Percentiles rank a stretch among this genome's conserved stretches.
Conservation (phyloP, 768 basidiomycete genomes). For the Pholiota microspora region DNA sequence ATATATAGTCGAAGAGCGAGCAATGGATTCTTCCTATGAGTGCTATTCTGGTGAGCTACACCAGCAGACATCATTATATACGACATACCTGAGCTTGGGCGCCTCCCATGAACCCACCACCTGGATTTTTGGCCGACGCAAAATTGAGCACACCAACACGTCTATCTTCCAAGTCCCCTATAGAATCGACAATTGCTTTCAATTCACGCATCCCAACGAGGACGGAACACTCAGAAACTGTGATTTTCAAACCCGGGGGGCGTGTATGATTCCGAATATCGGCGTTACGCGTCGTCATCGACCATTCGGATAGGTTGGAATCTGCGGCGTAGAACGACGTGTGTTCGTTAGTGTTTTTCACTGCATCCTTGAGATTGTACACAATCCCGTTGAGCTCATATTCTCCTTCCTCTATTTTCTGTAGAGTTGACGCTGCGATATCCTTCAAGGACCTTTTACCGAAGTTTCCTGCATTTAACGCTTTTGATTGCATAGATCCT, state of each 20-base stretch:
- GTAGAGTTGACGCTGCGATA: conserved; percentile 34
- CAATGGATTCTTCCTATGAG: conserved; percentile 70
- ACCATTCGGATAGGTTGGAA: conserved; percentile 45
- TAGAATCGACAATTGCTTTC: conserved; percentile 5
- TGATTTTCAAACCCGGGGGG: conserved; percentile 21
- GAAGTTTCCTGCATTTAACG: no score
- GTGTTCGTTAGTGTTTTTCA: conserved; percentile 30
- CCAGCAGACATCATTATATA: background rate
- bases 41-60: background rate
- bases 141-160: conserved; percentile 44
- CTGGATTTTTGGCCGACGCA: conserved; percentile 58
- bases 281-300: background rate
- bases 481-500: background rate
- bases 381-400: conserved; percentile 23
- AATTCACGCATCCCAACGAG: conserved; percentile 16
- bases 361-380: conserved; percentile 25
- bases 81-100: conserved; percentile 42
- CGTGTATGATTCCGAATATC: background rate
- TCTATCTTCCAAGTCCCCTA: conserved; percentile 34
- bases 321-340: conserved; percentile 53
- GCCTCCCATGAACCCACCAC: conserved; percentile 66
- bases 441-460: background rate
- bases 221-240: conserved; percentile 17
- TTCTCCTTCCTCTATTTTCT: conserved; percentile 44
- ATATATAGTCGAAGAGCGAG: conserved; percentile 69